These are phyloP conservation scores for Alternaria incomplexa DNA, from an alignment of 2,329 filamentous ascomycete species.

Conservation along the genomic window DNA sequence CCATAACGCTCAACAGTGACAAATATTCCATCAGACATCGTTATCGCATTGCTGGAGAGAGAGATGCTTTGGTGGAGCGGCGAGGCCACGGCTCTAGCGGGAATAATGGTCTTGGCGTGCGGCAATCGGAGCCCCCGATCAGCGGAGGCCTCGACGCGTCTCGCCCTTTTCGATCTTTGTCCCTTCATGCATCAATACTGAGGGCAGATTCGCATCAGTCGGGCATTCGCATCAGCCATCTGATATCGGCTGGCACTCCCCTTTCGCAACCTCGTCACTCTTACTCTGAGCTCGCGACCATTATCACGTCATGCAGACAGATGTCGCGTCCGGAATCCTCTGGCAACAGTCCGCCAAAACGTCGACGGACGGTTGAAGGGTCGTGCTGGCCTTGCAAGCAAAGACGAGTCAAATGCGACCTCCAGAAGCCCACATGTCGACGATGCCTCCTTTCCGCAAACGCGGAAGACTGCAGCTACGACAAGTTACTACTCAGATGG, in stretches of 20 bases:
- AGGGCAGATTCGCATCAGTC: not conserved
- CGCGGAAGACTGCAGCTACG: constrained; percentile 12
- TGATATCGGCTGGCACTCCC: not conserved
- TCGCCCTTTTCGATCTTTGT: not conserved
- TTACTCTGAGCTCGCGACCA: not conserved
- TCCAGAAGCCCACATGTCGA: constrained; percentile 8
- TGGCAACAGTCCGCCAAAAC: constrained; percentile 12
- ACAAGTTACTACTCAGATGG: constrained; percentile 11
- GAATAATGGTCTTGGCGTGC: constrained; percentile 2
- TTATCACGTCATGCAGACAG: constrained; percentile 14
- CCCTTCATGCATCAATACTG: constrained; percentile 3
- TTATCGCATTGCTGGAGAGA: not conserved
- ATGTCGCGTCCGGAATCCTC: constrained; percentile 14
- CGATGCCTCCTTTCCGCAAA: constrained; percentile 2
- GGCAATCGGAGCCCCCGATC: not conserved
- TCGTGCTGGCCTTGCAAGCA: constrained; percentile 17
- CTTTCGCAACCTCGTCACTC: not conserved
- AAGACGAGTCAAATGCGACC: constrained; percentile 12
- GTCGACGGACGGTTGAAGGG: constrained; percentile 14
- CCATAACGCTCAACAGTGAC: not conserved
- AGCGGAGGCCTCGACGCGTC: not conserved
- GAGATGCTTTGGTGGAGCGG: not conserved
- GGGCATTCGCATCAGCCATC: not conserved
- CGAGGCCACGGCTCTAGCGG: not conserved
- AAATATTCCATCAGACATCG: not conserved